These are phyloP conservation scores for Diaporthe ilicicola DNA, from an alignment of 2,329 filamentous ascomycete species.

Conservation along the genomic window DNA sequence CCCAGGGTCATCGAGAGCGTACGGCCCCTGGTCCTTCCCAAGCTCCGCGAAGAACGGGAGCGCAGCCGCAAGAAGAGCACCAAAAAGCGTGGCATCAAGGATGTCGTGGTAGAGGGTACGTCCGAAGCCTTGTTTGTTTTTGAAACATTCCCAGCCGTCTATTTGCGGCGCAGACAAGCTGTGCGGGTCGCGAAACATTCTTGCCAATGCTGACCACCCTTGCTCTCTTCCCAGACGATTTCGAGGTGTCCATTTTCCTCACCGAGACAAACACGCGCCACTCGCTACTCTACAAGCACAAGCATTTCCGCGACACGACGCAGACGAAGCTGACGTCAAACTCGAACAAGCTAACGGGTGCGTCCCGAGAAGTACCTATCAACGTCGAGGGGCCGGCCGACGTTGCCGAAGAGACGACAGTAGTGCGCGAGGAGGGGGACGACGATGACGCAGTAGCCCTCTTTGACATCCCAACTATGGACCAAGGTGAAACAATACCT, in stretches of 20 bases:
- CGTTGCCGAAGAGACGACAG: conserved; percentile 43
- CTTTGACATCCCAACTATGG: conserved; percentile 61
- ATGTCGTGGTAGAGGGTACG: conserved; percentile 82
- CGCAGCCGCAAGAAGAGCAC: conserved; percentile 68
- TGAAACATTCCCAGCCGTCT: not conserved
- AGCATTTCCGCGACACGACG: conserved; percentile 72
- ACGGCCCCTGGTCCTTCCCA: conserved; percentile 86
- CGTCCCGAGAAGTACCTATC: conserved; percentile 61
- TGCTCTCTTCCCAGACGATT: conserved; percentile 76
- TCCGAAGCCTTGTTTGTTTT: conserved; percentile 30
- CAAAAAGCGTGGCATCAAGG: conserved; percentile 85
- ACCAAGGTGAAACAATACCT: conserved; percentile 41
- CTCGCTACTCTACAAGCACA: conserved; percentile 85
- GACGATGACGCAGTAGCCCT: conserved; percentile 65
- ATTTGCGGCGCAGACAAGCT: conserved; percentile 6
- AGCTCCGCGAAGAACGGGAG: conserved; percentile 87
- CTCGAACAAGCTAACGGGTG: conserved; percentile 67
- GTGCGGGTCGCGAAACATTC: not conserved
- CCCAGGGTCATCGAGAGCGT: conserved; percentile 86
- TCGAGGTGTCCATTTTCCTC: conserved; percentile 93
- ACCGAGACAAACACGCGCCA: conserved; percentile 87
- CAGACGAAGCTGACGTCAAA: conserved; percentile 67
- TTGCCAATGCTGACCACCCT: not conserved
- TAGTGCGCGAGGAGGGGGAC: conserved; percentile 66
- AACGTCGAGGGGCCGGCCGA: conserved; percentile 55